Base-by-base conservation (phyloP, 345 rosid species). In the Reutealis trisperma region DNA sequence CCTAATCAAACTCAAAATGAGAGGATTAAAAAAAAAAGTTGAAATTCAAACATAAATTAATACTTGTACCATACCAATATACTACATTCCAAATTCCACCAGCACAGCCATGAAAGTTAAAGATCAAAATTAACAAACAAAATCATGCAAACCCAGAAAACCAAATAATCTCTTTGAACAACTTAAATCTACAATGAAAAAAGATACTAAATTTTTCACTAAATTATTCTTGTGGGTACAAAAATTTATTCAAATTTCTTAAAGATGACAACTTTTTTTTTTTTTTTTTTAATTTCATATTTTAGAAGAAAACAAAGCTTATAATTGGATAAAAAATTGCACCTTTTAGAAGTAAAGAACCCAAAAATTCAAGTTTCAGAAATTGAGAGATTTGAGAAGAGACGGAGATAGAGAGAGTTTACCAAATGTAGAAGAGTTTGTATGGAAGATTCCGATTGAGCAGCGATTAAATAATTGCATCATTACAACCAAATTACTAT, bases 241-340 rank as follows among this genome's bases (percentile, higher is more conserved):
- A 21, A 9, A 42, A 4, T 34, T 34, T 4, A 12, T 5, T 19
- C 13, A 2, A 30, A 66, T 1, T 16, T 3, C 27, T 18, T 49
- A 45, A 77, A 27, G 47, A 45, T 8, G 68, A 41, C 22, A 49
- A 34, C 37, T 34, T 34, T 34, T 34, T 34, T 27, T 27, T 34
- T 34, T 34, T 34, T 34, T 27, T 27, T 27, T 34, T 34, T 0
- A 34, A 34, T 34, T 34, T 34, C 37, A 34, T 0, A 34, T 34
- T 34, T 34, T 34, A 34, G 37, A 34, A 34, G 3, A 34, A 34
- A 34, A 34, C 37, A 34, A 34, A 34, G 2, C 1, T 34, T 76
- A 47, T 8, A 67, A 63, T 14, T 47, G 70, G 79, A 79, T 76
- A 78, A 37, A 63, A 16, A 49, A 41, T 15, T 70, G 79, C 63